Evolutionary conservation across 441 rosid genomes (phyloP).

Genomic region (Macaranga tanarius): DNA sequence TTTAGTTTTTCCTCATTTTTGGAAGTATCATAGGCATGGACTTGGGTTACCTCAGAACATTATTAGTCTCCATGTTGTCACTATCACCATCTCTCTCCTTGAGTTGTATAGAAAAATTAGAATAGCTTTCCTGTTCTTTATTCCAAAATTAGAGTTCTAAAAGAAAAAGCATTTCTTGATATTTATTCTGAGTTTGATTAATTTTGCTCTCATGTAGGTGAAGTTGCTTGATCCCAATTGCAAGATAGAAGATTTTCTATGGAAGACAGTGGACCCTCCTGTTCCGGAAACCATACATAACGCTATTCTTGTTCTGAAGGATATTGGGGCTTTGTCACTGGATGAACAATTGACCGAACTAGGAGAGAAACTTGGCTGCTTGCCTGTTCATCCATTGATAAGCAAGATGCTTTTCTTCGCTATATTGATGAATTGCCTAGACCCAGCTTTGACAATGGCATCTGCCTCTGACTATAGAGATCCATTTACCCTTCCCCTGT

Average conservation of each 20-base stretch:
- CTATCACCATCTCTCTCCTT: neutral
- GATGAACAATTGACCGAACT: conserved; percentile 86
- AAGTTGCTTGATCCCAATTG: conserved; percentile 83
- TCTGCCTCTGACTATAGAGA: conserved; percentile 91
- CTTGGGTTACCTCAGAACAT: neutral
- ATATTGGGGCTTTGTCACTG: conserved; percentile 80
- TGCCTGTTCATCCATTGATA: conserved; percentile 92
- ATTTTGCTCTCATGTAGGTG: conserved; percentile 45
- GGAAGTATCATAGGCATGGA: neutral
- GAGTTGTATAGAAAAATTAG: neutral
- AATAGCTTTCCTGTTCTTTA: no score
- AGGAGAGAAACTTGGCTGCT: conserved; percentile 82
- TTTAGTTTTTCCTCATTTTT: neutral
- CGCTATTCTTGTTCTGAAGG: conserved; percentile 74
- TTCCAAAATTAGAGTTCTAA: neutral
- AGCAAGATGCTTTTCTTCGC: conserved; percentile 97
- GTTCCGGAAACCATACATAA: conserved; percentile 67
- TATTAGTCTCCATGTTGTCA: no score
- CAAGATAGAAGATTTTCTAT: conserved; percentile 67
- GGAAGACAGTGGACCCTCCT: conserved; percentile 89
- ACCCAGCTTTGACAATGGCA: conserved; percentile 93
- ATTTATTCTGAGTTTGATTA: neutral
- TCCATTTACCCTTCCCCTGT: conserved; percentile 85
- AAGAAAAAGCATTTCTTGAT: neutral
- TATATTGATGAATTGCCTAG: conserved; percentile 86